Percentiles rank a stretch among this genome's conserved stretches.
Evolutionary conservation across 306 rosid genomes (phyloP).

Genomic region (Arachis stenosperma): DNA sequence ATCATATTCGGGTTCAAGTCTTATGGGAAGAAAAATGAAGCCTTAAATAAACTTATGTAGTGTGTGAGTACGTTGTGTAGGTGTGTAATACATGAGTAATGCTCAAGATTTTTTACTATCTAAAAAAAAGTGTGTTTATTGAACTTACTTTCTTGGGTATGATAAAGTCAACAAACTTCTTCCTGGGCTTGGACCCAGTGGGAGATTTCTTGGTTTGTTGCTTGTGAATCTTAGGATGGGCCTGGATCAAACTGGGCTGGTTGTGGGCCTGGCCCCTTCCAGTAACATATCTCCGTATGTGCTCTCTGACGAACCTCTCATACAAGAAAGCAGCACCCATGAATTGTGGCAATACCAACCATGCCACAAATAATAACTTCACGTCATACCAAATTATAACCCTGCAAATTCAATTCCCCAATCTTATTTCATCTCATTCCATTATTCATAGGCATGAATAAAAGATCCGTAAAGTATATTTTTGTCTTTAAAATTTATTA

Average conservation of each 20-base stretch:
- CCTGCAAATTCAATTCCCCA: conserved; percentile 49
- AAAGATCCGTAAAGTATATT: too few species aligned
- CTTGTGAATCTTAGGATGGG: neutral
- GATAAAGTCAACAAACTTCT: conserved; percentile 59
- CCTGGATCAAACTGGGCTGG: neutral
- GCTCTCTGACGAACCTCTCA: conserved; percentile 70
- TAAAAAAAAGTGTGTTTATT: neutral
- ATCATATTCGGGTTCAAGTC: too few species aligned
- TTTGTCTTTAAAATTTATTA: too few species aligned
- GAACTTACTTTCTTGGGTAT: conserved; percentile 63
- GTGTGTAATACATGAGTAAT: too few species aligned
- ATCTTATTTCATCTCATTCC: neutral
- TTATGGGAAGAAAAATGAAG: too few species aligned
- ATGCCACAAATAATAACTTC: conserved; percentile 79
- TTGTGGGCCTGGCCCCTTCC: conserved; percentile 17
- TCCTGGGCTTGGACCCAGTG: conserved; percentile 48
- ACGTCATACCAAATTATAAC: conserved; percentile 85
- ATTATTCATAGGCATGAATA: too few species aligned
- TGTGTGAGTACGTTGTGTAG: too few species aligned
- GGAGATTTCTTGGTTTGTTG: conserved; percentile 35
- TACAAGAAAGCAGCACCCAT: conserved; percentile 89
- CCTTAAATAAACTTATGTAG: too few species aligned
- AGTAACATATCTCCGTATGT: conserved; percentile 50
- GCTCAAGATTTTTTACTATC: too few species aligned
- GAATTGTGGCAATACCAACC: conserved; percentile 93